Conservation (phyloP, 169 alveolate species). For the Cryptosporidium canis region DNA sequence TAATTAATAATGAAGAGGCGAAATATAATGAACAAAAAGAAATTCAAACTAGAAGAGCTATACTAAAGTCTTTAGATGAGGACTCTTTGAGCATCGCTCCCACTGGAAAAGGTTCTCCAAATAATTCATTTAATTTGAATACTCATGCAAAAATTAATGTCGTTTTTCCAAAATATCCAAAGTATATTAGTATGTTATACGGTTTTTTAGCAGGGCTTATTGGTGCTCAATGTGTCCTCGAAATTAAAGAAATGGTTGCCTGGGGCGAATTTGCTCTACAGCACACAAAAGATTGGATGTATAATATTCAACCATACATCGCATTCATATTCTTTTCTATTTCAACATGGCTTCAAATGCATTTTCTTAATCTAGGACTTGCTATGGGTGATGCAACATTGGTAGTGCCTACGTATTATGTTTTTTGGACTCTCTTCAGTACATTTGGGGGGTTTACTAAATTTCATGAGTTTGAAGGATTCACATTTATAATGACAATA, state of each 20-base stretch:
- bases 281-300: conserved; percentile 61
- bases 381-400: conserved; percentile 86
- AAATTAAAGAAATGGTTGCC: conserved; percentile 84
- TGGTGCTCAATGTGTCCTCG: conserved; percentile 86
- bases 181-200: conserved; percentile 79
- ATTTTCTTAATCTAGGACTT: conserved; percentile 83
- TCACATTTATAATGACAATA: conserved; percentile 44
- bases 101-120: neutral
- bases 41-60: conserved; percentile 74
- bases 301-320: conserved; percentile 81
- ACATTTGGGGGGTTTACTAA: conserved; percentile 86
- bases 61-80: conserved; percentile 73
- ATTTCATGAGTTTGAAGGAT: conserved; percentile 84
- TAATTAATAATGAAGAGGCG: conserved; percentile 79
- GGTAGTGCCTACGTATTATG: conserved; percentile 85
- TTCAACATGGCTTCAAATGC: conserved; percentile 84
- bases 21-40: conserved; percentile 76
- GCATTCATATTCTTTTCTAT: conserved; percentile 79
- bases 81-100: conserved; percentile 12
- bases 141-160: conserved; percentile 62
- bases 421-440: conserved; percentile 85
- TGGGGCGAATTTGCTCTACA: conserved; percentile 75
- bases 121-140: conserved; percentile 7
- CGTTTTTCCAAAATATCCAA: conserved; percentile 74
- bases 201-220: conserved; percentile 85